Evolutionary conservation across 2,329 filamentous ascomycete species (phyloP).

Genomic region (Beauveria caledonica): DNA sequence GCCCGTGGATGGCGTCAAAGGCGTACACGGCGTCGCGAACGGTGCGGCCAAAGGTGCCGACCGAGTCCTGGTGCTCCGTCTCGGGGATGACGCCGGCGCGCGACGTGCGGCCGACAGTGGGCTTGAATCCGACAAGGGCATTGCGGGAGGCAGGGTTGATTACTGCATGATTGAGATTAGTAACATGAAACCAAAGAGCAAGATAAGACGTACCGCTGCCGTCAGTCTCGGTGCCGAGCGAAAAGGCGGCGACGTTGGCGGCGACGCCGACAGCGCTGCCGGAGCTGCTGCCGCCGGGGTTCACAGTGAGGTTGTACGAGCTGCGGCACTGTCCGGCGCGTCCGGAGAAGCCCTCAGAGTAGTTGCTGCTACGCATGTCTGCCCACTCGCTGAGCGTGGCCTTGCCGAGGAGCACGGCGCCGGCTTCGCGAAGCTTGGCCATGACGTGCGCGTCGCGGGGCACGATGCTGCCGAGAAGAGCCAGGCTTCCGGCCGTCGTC

Average conservation of each 20-base stretch:
- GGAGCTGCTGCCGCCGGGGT: constrained; percentile 61
- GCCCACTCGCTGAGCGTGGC: constrained; percentile 68
- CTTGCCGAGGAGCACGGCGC: constrained; percentile 64
- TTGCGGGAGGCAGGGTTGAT: constrained; percentile 66
- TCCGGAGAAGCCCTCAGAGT: constrained; percentile 59
- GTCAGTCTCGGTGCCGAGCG: constrained; percentile 68
- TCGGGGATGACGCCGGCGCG: constrained; percentile 57
- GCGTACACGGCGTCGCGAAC: constrained; percentile 60
- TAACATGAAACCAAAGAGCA: background rate
- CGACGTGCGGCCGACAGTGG: constrained; percentile 65
- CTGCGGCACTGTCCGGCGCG: constrained; percentile 56
- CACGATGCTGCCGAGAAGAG: constrained; percentile 55
- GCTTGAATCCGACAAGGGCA: constrained; percentile 64
- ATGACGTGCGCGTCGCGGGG: constrained; percentile 63
- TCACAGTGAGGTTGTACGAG: constrained; percentile 60
- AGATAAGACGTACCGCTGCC: constrained; percentile 41
- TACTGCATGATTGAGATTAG: constrained; percentile 28
- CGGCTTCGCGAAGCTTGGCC: constrained; percentile 50
- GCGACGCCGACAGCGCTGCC: constrained; percentile 58
- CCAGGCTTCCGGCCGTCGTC: constrained; percentile 64
- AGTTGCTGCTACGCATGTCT: constrained; percentile 58
- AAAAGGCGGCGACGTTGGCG: constrained; percentile 54
- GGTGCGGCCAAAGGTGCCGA: constrained; percentile 59
- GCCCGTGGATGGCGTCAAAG: constrained; percentile 60
- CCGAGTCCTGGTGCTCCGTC: constrained; percentile 57